Percentiles rank a stretch among this genome's conserved stretches.
phyloP scores from a whole-genome alignment of 768 basidiomycete species.

The Pholiota molesta region DNA sequence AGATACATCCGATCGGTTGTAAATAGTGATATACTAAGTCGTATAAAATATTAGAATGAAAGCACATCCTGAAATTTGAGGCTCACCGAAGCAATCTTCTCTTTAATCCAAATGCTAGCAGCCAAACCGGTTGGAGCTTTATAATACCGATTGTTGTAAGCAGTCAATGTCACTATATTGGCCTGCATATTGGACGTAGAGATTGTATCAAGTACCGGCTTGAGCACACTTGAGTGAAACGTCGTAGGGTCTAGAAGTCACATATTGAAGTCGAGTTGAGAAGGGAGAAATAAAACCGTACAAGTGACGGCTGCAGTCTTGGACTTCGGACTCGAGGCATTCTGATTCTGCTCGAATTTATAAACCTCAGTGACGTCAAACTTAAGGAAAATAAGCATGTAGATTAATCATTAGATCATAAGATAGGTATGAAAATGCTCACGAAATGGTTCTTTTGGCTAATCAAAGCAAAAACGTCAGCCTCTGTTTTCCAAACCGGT shows the following conservation, averaged over 20 bases:
- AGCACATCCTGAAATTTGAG: neutral
- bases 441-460: constrained; percentile 39
- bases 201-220: constrained; percentile 28
- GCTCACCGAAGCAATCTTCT: constrained; percentile 33
- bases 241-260: constrained; percentile 30
- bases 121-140: constrained; percentile 37
- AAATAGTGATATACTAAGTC: constrained; percentile 25
- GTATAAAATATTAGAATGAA: neutral
- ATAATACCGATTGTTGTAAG: constrained; percentile 49
- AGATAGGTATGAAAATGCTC: constrained; percentile 13
- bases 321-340: constrained; percentile 12
- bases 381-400: constrained; percentile 20
- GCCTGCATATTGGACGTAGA: constrained; percentile 37
- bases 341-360: constrained; percentile 29
- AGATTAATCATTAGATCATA: neutral
- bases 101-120: constrained; percentile 42
- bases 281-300: constrained; percentile 15
- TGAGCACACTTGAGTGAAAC: constrained; percentile 31
- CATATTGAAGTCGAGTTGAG: neutral
- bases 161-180: constrained; percentile 37
- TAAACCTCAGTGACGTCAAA: constrained; percentile 46
- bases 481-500: constrained; percentile 45
- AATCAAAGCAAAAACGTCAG: constrained; percentile 38
- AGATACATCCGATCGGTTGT: constrained; percentile 31
- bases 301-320: constrained; percentile 31